A percentile compares a stretch with the other conserved stretches of the same genome.
Evolutionary conservation across 345 rosid genomes (phyloP).

Genomic region (Populus nigra): DNA sequence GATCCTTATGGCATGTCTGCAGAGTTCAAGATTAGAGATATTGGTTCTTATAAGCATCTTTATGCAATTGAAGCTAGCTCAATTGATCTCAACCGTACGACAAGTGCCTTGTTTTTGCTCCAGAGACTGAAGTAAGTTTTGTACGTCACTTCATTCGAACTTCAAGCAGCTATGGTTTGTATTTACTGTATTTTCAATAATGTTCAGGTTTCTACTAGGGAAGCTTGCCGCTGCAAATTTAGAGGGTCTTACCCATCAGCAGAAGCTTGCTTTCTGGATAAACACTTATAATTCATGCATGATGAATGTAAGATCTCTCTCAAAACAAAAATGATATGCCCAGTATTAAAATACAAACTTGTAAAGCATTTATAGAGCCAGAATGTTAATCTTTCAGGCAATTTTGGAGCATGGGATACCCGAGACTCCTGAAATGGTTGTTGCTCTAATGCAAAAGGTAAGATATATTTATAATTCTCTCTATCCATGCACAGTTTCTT

Average conservation of each 20-base stretch:
- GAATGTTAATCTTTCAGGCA: constrained; percentile 39
- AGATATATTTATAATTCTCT: background rate
- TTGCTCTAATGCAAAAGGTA: constrained; percentile 89
- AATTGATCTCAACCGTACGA: constrained; percentile 53
- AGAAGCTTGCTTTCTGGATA: constrained; percentile 96
- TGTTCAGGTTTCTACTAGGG: constrained; percentile 58
- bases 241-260: constrained; percentile 77
- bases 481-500: background rate
- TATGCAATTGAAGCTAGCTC: constrained; percentile 53
- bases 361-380: constrained; percentile 8
- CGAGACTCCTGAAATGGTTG: constrained; percentile 69
- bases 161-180: background rate
- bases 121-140: constrained; percentile 70
- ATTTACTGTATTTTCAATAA: constrained; percentile 18
- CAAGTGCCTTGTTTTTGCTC: constrained; percentile 54
- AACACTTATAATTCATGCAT: constrained; percentile 82
- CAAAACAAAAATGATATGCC: background rate
- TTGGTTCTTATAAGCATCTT: constrained; percentile 64
- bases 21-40: constrained; percentile 41
- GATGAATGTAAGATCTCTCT: constrained; percentile 62
- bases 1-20: constrained; percentile 62
- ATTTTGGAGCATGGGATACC: constrained; percentile 82
- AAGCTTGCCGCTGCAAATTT: constrained; percentile 69
- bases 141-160: background rate
- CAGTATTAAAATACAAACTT: constrained; percentile 1